Evolutionary conservation across 1,284 basidiomycete genomes (phyloP), one percentile per base, ranked within the genome.

Genomic region (Austroboletus sp.): DNA sequence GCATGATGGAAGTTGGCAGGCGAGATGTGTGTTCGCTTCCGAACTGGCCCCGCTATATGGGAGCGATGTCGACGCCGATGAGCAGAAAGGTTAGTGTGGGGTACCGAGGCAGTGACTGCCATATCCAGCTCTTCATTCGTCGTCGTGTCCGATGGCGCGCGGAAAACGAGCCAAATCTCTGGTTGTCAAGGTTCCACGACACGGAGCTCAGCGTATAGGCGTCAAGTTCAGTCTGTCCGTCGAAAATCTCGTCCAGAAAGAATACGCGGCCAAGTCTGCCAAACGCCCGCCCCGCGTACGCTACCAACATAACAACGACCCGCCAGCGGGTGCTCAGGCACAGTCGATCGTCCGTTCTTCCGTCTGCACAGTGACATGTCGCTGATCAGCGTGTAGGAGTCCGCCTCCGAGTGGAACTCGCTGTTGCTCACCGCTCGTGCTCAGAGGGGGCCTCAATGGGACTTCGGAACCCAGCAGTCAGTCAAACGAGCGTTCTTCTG

Each of bases 381-480:
- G 33, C 45, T 52, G 33, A 54, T 47, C 7, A 7, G 15, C 30
- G 8, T 25, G 17, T 45, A 87, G 85, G 85, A 88, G 60, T 80
- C 76, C 58, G 84, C 86, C 12, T 87, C 85, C 3, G 83, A 88
- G 53, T 89, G 86, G 86, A 89, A 89, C 55, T 88, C 86, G 0
- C 57, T 87, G 40, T 68, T 89, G 38, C 75, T 79, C 49, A 83
- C 79, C 30, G 86, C 86, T 4, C 76, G 87, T 31, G 87, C 86
- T 8, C 78, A 82, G 49, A 72, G 86, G 50, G 86, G 87, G 0
- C 86, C 86, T 4, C 87, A 88, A 55, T 89, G 86, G 86, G 86
- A 89, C 62, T 72, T 89, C 30, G 83, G 84, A 17, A 87, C 86
- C 16, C 86, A 89, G 63, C 79, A 83, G 87, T 89, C 53, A 53